Percentiles rank a stretch among this genome's conserved stretches.
Conservation (phyloP, 176 grass and related monocot species). For the Hyparrhenia diplandra region DNA sequence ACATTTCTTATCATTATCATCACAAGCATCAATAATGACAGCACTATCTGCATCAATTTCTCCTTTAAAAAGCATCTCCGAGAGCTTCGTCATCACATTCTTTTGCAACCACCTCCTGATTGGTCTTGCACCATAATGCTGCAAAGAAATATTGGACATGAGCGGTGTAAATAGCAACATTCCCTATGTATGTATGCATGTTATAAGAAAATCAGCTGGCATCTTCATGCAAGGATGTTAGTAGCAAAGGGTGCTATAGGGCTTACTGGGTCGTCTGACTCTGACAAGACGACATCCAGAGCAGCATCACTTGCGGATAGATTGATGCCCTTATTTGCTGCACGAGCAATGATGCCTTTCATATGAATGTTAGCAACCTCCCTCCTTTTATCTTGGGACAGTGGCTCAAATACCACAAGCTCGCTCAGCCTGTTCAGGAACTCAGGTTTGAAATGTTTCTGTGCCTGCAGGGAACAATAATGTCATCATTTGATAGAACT, state of each 20-base stretch:
- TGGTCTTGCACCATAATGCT: slow-evolving; percentile 49
- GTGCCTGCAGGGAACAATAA: slow-evolving; percentile 26
- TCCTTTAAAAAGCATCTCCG: slow-evolving; percentile 40
- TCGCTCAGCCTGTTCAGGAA: slow-evolving; percentile 50
- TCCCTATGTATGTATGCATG: neutral
- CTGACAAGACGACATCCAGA: slow-evolving; percentile 49
- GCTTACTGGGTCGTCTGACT: slow-evolving; percentile 62
- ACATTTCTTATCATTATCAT: neutral
- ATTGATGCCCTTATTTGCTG: slow-evolving; percentile 48
- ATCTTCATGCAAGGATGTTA: neutral
- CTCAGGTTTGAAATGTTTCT: slow-evolving; percentile 51
- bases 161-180: neutral
- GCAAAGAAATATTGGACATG: neutral
- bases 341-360: slow-evolving; percentile 50
- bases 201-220: neutral
- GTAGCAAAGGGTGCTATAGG: neutral
- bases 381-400: slow-evolving; percentile 34
- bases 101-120: slow-evolving; percentile 52
- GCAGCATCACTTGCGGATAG: slow-evolving; percentile 52
- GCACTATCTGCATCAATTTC: slow-evolving; percentile 30
- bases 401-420: slow-evolving; percentile 53
- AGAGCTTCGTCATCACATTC: slow-evolving; percentile 48
- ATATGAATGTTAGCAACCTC: slow-evolving; percentile 51
- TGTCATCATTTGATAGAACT: neutral
- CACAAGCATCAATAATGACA: slow-evolving; percentile 31